Conservation (phyloP, 345 rosid species). For the Populus euphratica region DNA sequence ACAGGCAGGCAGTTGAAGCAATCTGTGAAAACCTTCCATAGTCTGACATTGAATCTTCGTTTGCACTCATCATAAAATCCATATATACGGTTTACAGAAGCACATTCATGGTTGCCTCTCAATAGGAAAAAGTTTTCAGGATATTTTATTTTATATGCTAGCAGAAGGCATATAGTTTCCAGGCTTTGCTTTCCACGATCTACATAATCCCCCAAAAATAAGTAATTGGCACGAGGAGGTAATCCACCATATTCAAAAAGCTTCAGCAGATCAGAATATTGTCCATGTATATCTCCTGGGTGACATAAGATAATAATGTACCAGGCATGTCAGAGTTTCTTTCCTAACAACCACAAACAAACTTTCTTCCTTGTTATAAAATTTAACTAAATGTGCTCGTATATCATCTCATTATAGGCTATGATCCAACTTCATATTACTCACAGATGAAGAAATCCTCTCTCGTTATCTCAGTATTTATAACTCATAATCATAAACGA, state of each 20-base stretch:
- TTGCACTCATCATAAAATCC: constrained; percentile 34
- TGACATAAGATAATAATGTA: not conserved
- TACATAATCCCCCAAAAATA: constrained; percentile 31
- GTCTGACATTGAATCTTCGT: constrained; percentile 27
- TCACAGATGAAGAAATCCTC: no score
- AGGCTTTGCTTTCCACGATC: constrained; percentile 34
- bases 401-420: no score
- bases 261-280: constrained; percentile 26
- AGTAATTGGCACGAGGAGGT: constrained; percentile 28
- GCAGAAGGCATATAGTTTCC: constrained; percentile 31
- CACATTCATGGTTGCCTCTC: constrained; percentile 34
- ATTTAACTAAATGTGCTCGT: no score
- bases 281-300: constrained; percentile 31
- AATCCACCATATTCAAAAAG: constrained; percentile 26
- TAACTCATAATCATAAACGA: no score
- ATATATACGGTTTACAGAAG: constrained; percentile 27
- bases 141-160: constrained; percentile 27
- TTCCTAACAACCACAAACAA: not conserved
- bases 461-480: no score
- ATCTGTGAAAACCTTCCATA: constrained; percentile 32
- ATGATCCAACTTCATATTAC: no score
- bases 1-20: constrained; percentile 32
- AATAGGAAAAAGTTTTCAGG: constrained; percentile 25
- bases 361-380: no score
- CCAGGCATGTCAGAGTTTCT: not conserved